Base-by-base conservation (phyloP, 1,139 yeast genomes). In the Suhomyces taliae region DNA sequence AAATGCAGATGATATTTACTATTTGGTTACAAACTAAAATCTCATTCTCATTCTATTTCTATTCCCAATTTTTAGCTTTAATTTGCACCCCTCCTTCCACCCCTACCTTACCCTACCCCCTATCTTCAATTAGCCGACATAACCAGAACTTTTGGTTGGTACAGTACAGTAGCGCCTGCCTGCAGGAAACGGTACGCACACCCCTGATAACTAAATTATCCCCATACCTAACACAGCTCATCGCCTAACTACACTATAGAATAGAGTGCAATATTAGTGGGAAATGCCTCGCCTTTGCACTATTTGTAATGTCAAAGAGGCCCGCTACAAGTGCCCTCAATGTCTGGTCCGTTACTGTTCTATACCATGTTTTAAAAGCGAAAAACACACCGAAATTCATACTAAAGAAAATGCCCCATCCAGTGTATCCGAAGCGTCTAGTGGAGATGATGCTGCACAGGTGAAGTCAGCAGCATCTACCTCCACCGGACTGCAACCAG, bases 301-400 rank as follows among this genome's bases (percentile, higher is more conserved):
- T 12, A 72, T 83, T 7, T 83, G 88, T 55, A 44, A 55, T 3
- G 58, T 44, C 2, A 54, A 61, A 2, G 66, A 65, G 36, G 67
- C 79, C 32, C 82, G 81, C 55, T 85, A 84, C 61, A 83, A 76
- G 55, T 85, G 90, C 58, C 87, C 90, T 2, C 77, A 72, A 50
- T 83, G 90, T 48, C 40, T 49, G 1, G 52, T 65, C 2, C 56
- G 47, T 4, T 74, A 74, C 61, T 85, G 91, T 55, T 81, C 88
- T 0, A 49, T 85, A 9, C 54, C 49, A 1, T 85, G 91, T 54
- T 85, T 76, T 60, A 85, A 84, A 60, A 65, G 70, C 24, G 76
- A 65, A 10, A 52, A 51, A 8, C 89, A 83, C 56, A 47, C 40
- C 6, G 74, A 69, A 6, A 12, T 37, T 15, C 52, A 51, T 37